Evolutionary conservation across 2,329 filamentous ascomycete species (phyloP), one percentile per base, ranked within the genome.

Genomic region (Berkeleyomyces basicola): DNA sequence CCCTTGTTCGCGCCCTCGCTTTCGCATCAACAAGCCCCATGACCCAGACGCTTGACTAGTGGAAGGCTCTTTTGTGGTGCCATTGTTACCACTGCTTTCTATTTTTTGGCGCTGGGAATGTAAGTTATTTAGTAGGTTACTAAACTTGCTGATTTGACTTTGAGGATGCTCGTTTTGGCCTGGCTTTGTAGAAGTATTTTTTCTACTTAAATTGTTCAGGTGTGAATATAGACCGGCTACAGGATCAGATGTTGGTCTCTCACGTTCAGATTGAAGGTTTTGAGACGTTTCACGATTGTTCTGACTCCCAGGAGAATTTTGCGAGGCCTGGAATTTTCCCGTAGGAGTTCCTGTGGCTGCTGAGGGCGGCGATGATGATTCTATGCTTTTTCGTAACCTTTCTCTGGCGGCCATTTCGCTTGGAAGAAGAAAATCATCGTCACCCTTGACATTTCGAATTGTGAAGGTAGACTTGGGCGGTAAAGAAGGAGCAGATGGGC

Each of bases 1-100:
- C 7, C 23, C 51, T 37, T 59, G 44, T 46, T 61, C 59, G 31
- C 43, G 44, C 4, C 58, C 58, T 16, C 47, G 59, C 31, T 51
- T 61, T 23, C 59, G 51, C 44, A 51, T 61, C 51, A 64, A 47
- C 4, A 59, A 40, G 7, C 63, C 53, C 63, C 63, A 64, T 61
- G 55, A 37, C 33, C 51, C 51, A 55, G 11, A 4, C 11, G 33
- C 51, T 39, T 55, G 51, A 0, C 51, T 36, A 55, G 31, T 39
- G 2, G 33, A 7, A 37, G 33, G 4, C 39, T 55, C 51, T 36
- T 44, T 64, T 37, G 16, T 39, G 16, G 61, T 49, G 53, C 16
- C 23, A 9, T 47, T 43, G 6, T 36, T 58, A n/a, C 39, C 53
- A 39, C 43, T 47, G 36, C 46, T 55, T 39, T 58, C 62, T 2